Percentiles rank a stretch among this genome's conserved stretches.
Conservation (phyloP, 2,329 filamentous ascomycete species). For the Sphaerulina populicola region DNA sequence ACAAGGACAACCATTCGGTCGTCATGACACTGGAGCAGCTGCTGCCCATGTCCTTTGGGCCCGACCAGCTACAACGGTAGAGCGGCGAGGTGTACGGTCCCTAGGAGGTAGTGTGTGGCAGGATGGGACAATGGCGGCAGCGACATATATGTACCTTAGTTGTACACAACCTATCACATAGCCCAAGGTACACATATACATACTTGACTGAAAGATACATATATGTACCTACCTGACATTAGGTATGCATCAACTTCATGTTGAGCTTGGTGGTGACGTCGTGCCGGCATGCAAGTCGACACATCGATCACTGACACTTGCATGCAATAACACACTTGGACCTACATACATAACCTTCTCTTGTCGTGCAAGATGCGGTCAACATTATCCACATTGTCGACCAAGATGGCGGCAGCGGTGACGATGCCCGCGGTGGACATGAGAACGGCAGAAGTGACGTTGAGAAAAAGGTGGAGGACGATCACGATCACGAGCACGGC, state of each 20-base stretch:
- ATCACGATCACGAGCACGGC: not conserved
- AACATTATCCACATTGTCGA: not conserved
- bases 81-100: not conserved
- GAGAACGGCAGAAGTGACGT: not conserved
- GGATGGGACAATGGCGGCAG: too few species aligned
- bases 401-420: not conserved
- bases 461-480: too few species aligned
- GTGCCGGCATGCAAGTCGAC: not conserved
- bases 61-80: conserved; percentile 35
- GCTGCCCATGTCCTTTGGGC: conserved; percentile 48
- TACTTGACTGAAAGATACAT: not conserved
- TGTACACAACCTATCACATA: too few species aligned
- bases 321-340: too few species aligned
- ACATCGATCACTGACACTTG: not conserved
- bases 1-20: conserved; percentile 65
- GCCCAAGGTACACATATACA: too few species aligned
- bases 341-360: not conserved
- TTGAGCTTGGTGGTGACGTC: conserved; percentile 10
- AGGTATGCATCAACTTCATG: not conserved
- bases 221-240: too few species aligned
- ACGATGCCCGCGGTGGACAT: conserved; percentile 1
- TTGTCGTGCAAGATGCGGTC: not conserved
- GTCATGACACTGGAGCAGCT: conserved; percentile 60
- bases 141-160: too few species aligned
- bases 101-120: too few species aligned